phyloP scores from a whole-genome alignment of 2,329 filamentous ascomycete species.

The Xylaria sp. region DNA sequence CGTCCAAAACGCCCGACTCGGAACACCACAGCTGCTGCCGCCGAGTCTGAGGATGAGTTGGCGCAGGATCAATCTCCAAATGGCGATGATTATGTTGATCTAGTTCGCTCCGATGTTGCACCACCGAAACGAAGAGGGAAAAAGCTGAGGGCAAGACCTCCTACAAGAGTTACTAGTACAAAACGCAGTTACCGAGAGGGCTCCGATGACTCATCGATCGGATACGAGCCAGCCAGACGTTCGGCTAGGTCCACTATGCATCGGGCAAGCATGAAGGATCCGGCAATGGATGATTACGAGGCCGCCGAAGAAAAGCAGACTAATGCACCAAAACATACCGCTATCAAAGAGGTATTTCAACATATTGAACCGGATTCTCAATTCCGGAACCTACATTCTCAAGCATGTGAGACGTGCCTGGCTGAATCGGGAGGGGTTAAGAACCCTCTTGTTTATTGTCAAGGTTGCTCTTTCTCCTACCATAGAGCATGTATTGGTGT shows the following conservation, averaged over 20 bases:
- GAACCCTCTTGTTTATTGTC: constrained; percentile 81
- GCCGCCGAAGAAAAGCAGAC: constrained; percentile 52
- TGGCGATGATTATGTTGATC: constrained; percentile 35
- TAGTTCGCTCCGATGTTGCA: constrained; percentile 38
- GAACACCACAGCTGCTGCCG: constrained; percentile 3
- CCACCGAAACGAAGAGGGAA: constrained; percentile 30
- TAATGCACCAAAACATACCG: constrained; percentile 60
- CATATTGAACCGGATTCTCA: constrained; percentile 62
- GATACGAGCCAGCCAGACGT: constrained; percentile 58
- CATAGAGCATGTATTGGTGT: constrained; percentile 83
- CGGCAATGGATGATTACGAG: constrained; percentile 63
- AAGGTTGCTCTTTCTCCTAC: constrained; percentile 85
- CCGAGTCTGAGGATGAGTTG: constrained; percentile 42
- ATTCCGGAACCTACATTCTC: constrained; percentile 74
- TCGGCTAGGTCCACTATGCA: constrained; percentile 55
- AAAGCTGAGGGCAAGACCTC: constrained; percentile 20
- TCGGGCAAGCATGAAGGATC: constrained; percentile 55
- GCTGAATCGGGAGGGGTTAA: constrained; percentile 59
- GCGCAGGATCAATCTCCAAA: constrained; percentile 30
- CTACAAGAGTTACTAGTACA: neutral
- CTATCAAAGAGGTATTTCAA: constrained; percentile 77
- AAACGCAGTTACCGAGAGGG: constrained; percentile 29
- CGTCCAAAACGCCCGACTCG: constrained; percentile 26
- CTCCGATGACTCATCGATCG: constrained; percentile 54
- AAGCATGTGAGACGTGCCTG: constrained; percentile 74